Percentiles rank a stretch among this genome's conserved stretches.
Evolutionary conservation across 164 flowering plant genomes (phyloP).

Genomic region (Magnolia officinalis): DNA sequence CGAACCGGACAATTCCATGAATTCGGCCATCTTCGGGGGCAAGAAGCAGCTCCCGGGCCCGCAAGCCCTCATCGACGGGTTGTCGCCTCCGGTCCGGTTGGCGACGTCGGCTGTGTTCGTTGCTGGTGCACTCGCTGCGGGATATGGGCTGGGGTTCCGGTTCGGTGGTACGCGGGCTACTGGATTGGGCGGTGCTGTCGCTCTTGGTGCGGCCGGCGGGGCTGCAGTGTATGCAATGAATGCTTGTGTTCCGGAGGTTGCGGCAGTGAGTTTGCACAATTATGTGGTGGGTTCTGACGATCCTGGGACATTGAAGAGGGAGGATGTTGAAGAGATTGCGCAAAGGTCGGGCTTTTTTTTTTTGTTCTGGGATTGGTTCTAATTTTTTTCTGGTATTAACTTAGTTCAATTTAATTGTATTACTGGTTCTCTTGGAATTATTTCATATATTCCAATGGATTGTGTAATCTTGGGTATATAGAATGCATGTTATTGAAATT

Average conservation of each 20-base stretch:
- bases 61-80: conserved; percentile 47
- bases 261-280: conserved; percentile 77
- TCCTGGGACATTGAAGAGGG: conserved; percentile 57
- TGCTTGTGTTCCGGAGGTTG: conserved; percentile 77
- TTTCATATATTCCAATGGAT: too few relatives aligned
- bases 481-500: too few relatives aligned
- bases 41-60: conserved; percentile 58
- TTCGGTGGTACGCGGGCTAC: conserved; percentile 43
- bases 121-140: conserved; percentile 70
- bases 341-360: conserved; percentile 36
- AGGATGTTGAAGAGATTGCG: conserved; percentile 66
- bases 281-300: conserved; percentile 62
- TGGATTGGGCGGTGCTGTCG: conserved; percentile 72
- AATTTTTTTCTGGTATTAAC: too few relatives aligned
- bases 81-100: conserved; percentile 62
- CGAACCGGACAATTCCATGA: conserved; percentile 13
- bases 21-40: conserved; percentile 46
- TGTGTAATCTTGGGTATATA: too few relatives aligned
- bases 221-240: conserved; percentile 71
- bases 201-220: conserved; percentile 68
- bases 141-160: conserved; percentile 61
- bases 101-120: conserved; percentile 55
- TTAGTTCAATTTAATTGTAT: too few relatives aligned
- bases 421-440: too few relatives aligned
- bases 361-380: background rate